A percentile compares a stretch with the other conserved stretches of the same genome.
These are phyloP conservation scores for Lipomyces kockii DNA, from an alignment of 805 yeast genomes.

Conservation along the genomic window DNA sequence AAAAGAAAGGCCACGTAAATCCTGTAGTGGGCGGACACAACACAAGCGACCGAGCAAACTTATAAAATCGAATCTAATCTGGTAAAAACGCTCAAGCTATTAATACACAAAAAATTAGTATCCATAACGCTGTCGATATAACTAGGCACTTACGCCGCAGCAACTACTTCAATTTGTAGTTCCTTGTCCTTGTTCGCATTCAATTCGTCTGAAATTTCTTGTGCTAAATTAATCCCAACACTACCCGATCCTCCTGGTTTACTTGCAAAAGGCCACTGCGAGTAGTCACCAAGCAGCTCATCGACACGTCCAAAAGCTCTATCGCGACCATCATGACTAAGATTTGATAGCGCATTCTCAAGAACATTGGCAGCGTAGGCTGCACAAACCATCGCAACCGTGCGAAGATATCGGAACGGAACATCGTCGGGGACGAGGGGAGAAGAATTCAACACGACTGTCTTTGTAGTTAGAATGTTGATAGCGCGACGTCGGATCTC, in stretches of 20 bases:
- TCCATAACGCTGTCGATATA: background rate
- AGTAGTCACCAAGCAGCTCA: conserved; percentile 77
- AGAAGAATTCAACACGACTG: conserved; percentile 55
- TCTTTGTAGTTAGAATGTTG: conserved; percentile 71
- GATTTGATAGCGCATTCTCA: conserved; percentile 75
- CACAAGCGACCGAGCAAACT: background rate
- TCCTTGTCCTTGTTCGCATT: conserved; percentile 53
- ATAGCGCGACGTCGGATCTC: conserved; percentile 74
- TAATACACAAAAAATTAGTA: background rate
- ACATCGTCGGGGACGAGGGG: conserved; percentile 71
- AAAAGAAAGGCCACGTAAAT: background rate
- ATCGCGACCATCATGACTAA: conserved; percentile 87
- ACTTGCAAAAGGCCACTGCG: conserved; percentile 81
- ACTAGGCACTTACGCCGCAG: conserved; percentile 63
- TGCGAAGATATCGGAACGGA: conserved; percentile 71
- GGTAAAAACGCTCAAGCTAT: conserved; percentile 62
- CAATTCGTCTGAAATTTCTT: conserved; percentile 55
- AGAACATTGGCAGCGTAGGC: conserved; percentile 95
- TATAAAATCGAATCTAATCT: conserved; percentile 88
- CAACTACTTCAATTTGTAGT: conserved; percentile 81
- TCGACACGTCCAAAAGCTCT: conserved; percentile 94
- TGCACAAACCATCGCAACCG: conserved; percentile 82
- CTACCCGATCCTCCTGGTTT: conserved; percentile 55
- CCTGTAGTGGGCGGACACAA: background rate
- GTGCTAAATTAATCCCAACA: conserved; percentile 69